A percentile compares a stretch with the other conserved stretches of the same genome.
These are phyloP conservation scores for Paramecium octaurelia DNA, from an alignment of 73 alveolate species.

Conservation along the genomic window DNA sequence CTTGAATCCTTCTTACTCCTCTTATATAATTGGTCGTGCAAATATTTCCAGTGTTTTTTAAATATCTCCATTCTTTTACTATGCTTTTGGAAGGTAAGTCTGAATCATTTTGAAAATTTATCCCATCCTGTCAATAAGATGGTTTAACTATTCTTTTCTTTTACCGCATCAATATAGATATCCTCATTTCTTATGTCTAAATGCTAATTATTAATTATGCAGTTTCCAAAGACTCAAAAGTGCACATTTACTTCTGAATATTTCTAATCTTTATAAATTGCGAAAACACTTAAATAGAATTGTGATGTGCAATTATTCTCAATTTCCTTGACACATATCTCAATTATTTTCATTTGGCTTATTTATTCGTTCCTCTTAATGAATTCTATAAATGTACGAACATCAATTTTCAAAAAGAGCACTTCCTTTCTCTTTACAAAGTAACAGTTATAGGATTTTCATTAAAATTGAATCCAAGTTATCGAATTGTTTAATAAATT, in stretches of 20 bases:
- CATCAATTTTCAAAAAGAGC: no score
- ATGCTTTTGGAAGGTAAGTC: conserved; percentile 75
- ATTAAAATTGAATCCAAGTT: conserved; percentile 68
- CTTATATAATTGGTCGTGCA: neutral
- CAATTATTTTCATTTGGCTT: no score
- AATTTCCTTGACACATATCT: no score
- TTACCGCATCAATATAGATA: conserved; percentile 68
- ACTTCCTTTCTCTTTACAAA: conserved; percentile 11
- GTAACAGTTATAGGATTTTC: conserved; percentile 56
- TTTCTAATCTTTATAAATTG: no score
- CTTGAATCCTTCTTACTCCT: conserved; percentile 12
- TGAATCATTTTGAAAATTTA: conserved; percentile 75
- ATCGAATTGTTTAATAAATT: conserved; percentile 65
- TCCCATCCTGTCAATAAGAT: no score
- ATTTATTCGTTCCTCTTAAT: no score
- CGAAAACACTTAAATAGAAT: no score
- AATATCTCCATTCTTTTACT: conserved; percentile 38
- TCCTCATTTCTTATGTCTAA: conserved; percentile 82
- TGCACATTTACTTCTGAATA: no score
- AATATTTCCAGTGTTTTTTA: conserved; percentile 70
- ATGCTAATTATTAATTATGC: no score
- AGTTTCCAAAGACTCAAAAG: no score
- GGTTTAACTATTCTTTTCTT: conserved; percentile 54
- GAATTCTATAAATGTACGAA: no score
- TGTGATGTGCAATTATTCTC: no score